A percentile compares a stretch with the other conserved stretches of the same genome.
These are phyloP conservation scores for Pythium folliculosum DNA, from an alignment of 352 stramenopile genomes.

Conservation along the genomic window DNA sequence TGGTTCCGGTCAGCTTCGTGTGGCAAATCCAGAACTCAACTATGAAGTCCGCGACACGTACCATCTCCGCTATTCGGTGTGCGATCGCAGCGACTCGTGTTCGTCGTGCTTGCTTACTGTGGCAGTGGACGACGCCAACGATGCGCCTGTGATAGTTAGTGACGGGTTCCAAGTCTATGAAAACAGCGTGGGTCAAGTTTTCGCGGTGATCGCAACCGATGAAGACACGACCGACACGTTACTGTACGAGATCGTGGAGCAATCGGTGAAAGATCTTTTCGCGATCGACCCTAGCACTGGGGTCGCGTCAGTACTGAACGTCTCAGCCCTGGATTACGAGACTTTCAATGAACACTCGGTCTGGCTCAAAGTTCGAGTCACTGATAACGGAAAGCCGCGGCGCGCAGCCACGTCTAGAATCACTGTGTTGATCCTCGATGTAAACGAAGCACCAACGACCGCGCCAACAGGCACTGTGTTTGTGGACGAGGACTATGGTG, in stretches of 20 bases:
- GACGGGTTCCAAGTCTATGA: slow-evolving; percentile 36
- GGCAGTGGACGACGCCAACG: slow-evolving; percentile 26
- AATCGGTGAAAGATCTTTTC: slow-evolving; percentile 43
- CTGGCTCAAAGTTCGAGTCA: slow-evolving; percentile 59
- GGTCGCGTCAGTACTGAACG: slow-evolving; percentile 9
- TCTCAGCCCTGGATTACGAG: slow-evolving; percentile 42
- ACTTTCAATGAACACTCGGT: slow-evolving; percentile 34
- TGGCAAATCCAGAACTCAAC: slow-evolving; percentile 20
- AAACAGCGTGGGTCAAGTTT: slow-evolving; percentile 36
- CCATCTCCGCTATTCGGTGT: slow-evolving; percentile 12
- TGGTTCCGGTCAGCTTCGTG: background rate
- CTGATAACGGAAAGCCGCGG: slow-evolving; percentile 39
- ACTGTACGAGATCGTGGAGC: slow-evolving; percentile 44
- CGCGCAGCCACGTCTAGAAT: slow-evolving; percentile 33
- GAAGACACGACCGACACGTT: slow-evolving; percentile 42
- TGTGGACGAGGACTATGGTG: slow-evolving; percentile 24
- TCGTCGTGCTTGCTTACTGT: slow-evolving; percentile 20
- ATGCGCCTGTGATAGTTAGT: slow-evolving; percentile 20
- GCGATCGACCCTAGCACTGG: slow-evolving; percentile 29
- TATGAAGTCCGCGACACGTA: slow-evolving; percentile 25
- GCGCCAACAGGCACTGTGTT: background rate
- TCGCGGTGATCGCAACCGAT: slow-evolving; percentile 39
- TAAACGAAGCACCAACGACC: slow-evolving; percentile 32
- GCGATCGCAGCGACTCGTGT: slow-evolving; percentile 24
- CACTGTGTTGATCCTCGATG: slow-evolving; percentile 24